Base-by-base conservation (phyloP, 1,139 yeast species). In the Protomyces inundatus region DNA sequence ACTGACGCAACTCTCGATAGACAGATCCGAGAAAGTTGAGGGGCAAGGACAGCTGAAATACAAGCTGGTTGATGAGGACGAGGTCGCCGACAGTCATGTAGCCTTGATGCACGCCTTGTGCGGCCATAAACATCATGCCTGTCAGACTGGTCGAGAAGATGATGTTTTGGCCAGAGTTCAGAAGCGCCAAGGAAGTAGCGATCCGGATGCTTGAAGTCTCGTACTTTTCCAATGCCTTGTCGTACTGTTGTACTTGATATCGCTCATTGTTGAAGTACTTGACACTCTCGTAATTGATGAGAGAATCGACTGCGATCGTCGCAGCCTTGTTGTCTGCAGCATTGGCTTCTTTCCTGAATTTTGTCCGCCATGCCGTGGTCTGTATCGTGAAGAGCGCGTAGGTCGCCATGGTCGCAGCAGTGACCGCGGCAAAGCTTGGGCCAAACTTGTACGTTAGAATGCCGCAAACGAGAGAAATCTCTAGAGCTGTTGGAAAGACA, bases 41-140 rank as follows among this genome's bases (percentile, higher is more conserved):
- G 0, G 98, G 98, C 14, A 93, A 96, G 45, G 96, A 88, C 61
- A 93, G 81, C 77, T 93, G 99, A 79, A 93, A 93, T 9, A 93
- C 98, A 65, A 95, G 81, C 76, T 95, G 98, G 75, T 95, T 95
- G 68, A 93, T 91, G 68, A 95, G 80, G n/a, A 93, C 98, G 72
- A 93, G 79, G 73, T 93, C 98, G 68, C 99, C 99, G 16, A 95
- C 98, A 1, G 95, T 87, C 66, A 93, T 79, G 0, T 84, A 76
- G 0, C 97, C 97, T 3, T 82, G 76, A 10, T 90, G 85, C 12
- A 93, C 95, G 37, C 98, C 98, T 66, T 85, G 84, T 71, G 97
- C 90, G n/a, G 97, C 98, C 96, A 93, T 86, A 74, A 88, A 93
- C 98, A 93, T 95, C 95, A 95, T 93, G 1, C 87, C 90, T 0